phyloP scores from a whole-genome alignment of 805 yeast genomes.

The Wickerhamiella hasegawae region DNA sequence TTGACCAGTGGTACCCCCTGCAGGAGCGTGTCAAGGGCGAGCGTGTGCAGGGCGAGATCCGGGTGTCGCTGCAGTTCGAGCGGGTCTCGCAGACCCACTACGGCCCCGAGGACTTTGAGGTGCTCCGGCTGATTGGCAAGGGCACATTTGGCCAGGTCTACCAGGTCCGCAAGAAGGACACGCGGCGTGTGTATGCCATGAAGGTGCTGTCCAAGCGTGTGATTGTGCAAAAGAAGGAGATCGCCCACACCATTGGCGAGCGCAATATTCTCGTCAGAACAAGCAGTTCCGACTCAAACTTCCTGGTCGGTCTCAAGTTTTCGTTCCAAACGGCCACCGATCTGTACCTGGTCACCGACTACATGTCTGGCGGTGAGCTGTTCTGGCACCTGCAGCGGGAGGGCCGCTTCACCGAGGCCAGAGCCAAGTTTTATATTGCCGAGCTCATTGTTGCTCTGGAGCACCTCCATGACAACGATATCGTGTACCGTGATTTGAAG shows the following conservation, averaged over 20 bases:
- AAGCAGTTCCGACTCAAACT: constrained; percentile 74
- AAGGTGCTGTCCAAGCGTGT: constrained; percentile 88
- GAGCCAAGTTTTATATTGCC: constrained; percentile 95
- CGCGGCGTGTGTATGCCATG: constrained; percentile 90
- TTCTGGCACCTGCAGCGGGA: constrained; percentile 96
- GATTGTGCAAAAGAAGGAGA: constrained; percentile 90
- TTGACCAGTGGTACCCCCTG: constrained; percentile 60
- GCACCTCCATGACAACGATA: constrained; percentile 87
- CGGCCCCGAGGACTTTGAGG: constrained; percentile 92
- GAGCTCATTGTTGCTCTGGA: constrained; percentile 87
- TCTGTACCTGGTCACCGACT: constrained; percentile 85
- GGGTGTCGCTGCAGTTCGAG: constrained; percentile 58
- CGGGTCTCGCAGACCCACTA: constrained; percentile 48
- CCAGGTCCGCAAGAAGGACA: constrained; percentile 85
- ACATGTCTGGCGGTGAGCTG: constrained; percentile 96
- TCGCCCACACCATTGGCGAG: constrained; percentile 97
- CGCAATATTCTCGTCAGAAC: constrained; percentile 88
- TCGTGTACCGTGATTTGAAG: constrained; percentile 90
- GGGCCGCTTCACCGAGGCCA: constrained; percentile 80
- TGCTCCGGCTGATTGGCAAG: constrained; percentile 21
- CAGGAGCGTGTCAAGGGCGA: constrained; percentile 63
- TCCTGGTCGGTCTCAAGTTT: constrained; percentile 88
- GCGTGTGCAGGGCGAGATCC: constrained; percentile 60
- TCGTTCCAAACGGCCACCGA: constrained; percentile 93
- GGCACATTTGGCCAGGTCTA: constrained; percentile 22